A percentile compares a stretch with the other conserved stretches of the same genome.
Evolutionary conservation across 441 rosid species (phyloP).

Genomic region (Viola pubescens): DNA sequence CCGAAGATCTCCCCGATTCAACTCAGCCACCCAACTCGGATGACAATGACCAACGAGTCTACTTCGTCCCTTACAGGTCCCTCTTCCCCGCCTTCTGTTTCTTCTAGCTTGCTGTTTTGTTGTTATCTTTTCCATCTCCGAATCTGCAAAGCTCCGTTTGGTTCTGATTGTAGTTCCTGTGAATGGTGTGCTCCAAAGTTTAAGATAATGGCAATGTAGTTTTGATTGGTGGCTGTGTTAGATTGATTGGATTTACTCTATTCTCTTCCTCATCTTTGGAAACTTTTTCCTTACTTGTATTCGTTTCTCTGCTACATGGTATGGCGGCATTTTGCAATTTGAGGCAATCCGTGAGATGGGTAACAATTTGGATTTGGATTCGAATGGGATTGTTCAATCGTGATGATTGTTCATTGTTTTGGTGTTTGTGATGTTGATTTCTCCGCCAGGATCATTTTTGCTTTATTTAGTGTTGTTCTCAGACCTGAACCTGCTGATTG

Average conservation of each 20-base stretch:
- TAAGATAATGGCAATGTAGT: too few relatives aligned
- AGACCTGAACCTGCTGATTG: conserved; percentile 9
- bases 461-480: conserved; percentile 6
- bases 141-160: too few relatives aligned
- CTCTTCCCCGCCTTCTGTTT: conserved; percentile 8
- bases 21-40: conserved; percentile 48
- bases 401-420: neutral
- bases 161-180: too few relatives aligned
- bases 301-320: conserved; percentile 9
- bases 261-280: neutral
- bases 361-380: conserved; percentile 7
- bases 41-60: conserved; percentile 63
- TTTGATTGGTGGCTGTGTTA: too few relatives aligned
- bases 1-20: conserved; percentile 50
- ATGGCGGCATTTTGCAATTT: conserved; percentile 15
- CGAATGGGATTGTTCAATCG: neutral
- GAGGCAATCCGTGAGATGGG: conserved; percentile 1
- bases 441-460: neutral
- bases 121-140: neutral
- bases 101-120: neutral
- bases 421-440: neutral
- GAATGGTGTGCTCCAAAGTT: too few relatives aligned
- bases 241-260: neutral
- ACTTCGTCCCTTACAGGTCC: conserved; percentile 86
- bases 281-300: neutral